phyloP scores from a whole-genome alignment of 2,329 filamentous ascomycete genomes.

The Bipolaris zeicola region DNA sequence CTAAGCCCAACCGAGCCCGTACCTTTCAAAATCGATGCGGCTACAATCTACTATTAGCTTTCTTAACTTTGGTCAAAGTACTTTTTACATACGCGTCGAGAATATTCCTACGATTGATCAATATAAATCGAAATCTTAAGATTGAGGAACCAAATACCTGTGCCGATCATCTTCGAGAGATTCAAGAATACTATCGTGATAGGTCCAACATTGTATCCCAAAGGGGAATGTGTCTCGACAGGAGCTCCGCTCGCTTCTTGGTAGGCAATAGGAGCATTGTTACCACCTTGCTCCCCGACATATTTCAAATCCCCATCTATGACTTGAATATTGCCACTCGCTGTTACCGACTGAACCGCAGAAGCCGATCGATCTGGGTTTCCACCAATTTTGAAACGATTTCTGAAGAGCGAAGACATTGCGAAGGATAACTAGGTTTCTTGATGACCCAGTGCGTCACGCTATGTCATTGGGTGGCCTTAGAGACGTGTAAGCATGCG shows the following conservation, averaged over 20 bases:
- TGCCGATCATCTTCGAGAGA: constrained; percentile 40
- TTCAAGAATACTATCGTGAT: constrained; percentile 39
- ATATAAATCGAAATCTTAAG: not conserved
- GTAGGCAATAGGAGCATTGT: constrained; percentile 26
- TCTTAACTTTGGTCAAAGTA: not conserved
- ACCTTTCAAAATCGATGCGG: constrained; percentile 23
- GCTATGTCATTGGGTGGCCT: not conserved
- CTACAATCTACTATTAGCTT: constrained; percentile 16
- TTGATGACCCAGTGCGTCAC: not conserved
- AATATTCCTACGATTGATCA: not conserved
- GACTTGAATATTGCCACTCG: not conserved
- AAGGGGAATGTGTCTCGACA: constrained; percentile 36
- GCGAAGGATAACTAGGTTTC: not conserved
- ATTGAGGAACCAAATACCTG: constrained; percentile 25
- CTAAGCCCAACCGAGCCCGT: constrained; percentile 37
- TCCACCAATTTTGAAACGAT: not conserved
- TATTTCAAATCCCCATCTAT: not conserved
- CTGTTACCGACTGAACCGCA: not conserved
- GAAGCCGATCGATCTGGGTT: not conserved
- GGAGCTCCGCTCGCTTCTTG: constrained; percentile 40
- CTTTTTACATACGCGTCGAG: not conserved
- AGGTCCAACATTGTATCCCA: constrained; percentile 41
- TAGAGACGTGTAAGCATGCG: not conserved
- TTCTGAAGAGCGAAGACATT: not conserved
- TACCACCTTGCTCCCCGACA: constrained; percentile 29